Conservation (phyloP, 768 basidiomycete species). For the Leccinum rimulosum region DNA sequence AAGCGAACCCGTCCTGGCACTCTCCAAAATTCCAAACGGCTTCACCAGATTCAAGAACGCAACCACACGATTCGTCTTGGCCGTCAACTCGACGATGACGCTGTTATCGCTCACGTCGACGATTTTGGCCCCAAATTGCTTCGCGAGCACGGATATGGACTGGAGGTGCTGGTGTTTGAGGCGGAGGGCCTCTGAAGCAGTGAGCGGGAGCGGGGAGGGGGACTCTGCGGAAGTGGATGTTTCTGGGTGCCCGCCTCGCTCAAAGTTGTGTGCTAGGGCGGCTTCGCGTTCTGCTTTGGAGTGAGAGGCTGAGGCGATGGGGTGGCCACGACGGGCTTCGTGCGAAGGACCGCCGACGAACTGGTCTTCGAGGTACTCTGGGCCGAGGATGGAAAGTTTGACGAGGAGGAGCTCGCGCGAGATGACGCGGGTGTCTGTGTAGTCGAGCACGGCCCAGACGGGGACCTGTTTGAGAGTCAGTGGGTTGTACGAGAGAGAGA, state of each 20-base stretch:
- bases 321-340: slow-evolving; percentile 52
- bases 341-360: slow-evolving; percentile 82
- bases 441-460: slow-evolving; percentile 99
- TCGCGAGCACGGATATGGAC: slow-evolving; percentile 79
- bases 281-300: slow-evolving; percentile 71
- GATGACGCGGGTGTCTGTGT: slow-evolving; percentile 89
- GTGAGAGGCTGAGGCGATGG: slow-evolving; percentile 16
- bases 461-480: slow-evolving; percentile 65
- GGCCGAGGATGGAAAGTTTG: slow-evolving; percentile 96
- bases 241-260: slow-evolving; percentile 50
- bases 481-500: neutral
- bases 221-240: slow-evolving; percentile 3
- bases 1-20: slow-evolving; percentile 83
- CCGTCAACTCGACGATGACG: slow-evolving; percentile 92
- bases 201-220: slow-evolving; percentile 46
- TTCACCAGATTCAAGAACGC: slow-evolving; percentile 89
- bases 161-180: slow-evolving; percentile 87
- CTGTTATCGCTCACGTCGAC: slow-evolving; percentile 95
- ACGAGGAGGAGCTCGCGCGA: slow-evolving; percentile 91
- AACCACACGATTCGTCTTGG: slow-evolving; percentile 87
- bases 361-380: slow-evolving; percentile 94
- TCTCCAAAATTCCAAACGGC: slow-evolving; percentile 94
- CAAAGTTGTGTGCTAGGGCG: slow-evolving; percentile 73
- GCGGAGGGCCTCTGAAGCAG: slow-evolving; percentile 83
- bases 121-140: slow-evolving; percentile 89